phyloP scores from a whole-genome alignment of 129 eudicot genomes.

The Tanacetum coccineum region DNA sequence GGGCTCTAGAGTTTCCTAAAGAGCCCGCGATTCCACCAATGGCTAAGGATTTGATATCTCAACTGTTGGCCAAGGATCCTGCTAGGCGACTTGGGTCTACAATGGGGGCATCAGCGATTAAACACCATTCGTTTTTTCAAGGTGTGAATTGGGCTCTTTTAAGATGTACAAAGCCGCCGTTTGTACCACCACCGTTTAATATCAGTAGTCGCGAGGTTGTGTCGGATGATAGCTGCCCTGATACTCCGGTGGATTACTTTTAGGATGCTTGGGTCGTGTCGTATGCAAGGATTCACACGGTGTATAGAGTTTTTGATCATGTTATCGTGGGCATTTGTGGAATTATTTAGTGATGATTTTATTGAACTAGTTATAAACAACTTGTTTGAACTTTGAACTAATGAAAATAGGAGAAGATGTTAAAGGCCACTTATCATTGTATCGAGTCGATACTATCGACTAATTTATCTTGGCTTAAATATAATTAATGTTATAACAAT shows the following conservation, averaged over 20 bases:
- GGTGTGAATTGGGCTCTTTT: conserved; percentile 93
- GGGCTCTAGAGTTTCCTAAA: conserved; percentile 93
- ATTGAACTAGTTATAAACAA: conserved; percentile 3
- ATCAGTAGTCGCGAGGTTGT: conserved; percentile 41
- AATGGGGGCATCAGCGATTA: conserved; percentile 86
- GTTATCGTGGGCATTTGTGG: conserved; percentile 3
- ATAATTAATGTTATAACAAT: not conserved
- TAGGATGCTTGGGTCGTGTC: conserved; percentile 9
- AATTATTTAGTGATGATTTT: not conserved
- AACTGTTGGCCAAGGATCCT: conserved; percentile 81
- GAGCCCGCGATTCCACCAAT: conserved; percentile 67
- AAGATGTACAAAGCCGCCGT: conserved; percentile 83
- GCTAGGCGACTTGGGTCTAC: conserved; percentile 71
- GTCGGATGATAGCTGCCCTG: conserved; percentile 63
- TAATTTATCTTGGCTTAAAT: not conserved
- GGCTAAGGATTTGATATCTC: conserved; percentile 79
- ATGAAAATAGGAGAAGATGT: not conserved
- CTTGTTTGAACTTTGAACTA: conserved; percentile 1
- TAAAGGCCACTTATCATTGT: not conserved
- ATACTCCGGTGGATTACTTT: conserved; percentile 70
- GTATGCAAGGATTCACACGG: not conserved
- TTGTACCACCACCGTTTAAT: conserved; percentile 53
- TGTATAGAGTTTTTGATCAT: conserved; percentile 20
- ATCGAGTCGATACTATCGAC: no score
- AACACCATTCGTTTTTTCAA: conserved; percentile 71